Evolutionary conservation across 1,284 basidiomycete genomes (phyloP).

Genomic region (Chalciporus piperatoides): DNA sequence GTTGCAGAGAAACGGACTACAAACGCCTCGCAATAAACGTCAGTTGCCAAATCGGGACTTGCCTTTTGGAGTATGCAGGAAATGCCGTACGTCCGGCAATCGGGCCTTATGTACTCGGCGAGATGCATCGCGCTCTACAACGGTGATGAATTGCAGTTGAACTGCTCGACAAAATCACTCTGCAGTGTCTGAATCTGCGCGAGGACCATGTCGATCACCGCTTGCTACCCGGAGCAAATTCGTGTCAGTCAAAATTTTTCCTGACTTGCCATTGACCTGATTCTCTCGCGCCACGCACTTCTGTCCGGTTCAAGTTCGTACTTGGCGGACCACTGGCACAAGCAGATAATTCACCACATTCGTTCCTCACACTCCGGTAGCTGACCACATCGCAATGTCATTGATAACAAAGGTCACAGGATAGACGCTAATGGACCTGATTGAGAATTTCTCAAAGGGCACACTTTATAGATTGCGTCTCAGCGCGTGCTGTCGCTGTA

Average conservation of each 20-base stretch:
- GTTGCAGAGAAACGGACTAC: not conserved
- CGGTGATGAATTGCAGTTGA: slow-evolving; percentile 1
- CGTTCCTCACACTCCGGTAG: not conserved
- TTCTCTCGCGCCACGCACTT: not conserved
- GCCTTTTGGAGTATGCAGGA: no score
- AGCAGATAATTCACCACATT: not conserved
- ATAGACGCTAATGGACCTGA: slow-evolving; percentile 5
- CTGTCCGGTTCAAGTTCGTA: not conserved
- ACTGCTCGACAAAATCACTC: slow-evolving; percentile 1
- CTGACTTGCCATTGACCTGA: not conserved
- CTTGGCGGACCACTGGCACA: slow-evolving; percentile 4
- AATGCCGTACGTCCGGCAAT: slow-evolving; percentile 30
- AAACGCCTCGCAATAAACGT: slow-evolving; percentile 19
- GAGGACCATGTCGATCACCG: not conserved
- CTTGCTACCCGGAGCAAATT: not conserved
- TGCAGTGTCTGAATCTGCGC: not conserved
- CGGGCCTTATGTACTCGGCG: slow-evolving; percentile 20
- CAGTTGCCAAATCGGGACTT: slow-evolving; percentile 25
- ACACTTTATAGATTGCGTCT: not conserved
- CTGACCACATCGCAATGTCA: not conserved
- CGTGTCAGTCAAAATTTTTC: not conserved
- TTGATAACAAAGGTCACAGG: slow-evolving; percentile 1
- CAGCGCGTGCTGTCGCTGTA: slow-evolving; percentile 4
- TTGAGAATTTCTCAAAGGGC: slow-evolving; percentile 12
- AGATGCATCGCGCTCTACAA: slow-evolving; percentile 1